A percentile compares a stretch with the other conserved stretches of the same genome.
These are phyloP conservation scores for Spathaspora sp. DNA, from an alignment of 1,139 yeast genomes.

Conservation along the genomic window DNA sequence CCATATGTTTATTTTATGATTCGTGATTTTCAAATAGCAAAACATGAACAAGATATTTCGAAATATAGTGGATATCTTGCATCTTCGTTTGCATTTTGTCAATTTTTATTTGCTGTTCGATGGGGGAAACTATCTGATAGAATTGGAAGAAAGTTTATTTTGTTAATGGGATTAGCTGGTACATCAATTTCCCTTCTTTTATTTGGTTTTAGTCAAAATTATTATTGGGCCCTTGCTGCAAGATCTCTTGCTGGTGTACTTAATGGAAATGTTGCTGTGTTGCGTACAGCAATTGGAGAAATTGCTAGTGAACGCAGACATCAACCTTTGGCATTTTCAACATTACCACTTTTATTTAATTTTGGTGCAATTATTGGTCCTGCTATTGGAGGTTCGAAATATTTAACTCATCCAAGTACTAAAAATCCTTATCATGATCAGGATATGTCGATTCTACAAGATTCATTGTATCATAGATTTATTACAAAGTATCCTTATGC, in stretches of 20 bases:
- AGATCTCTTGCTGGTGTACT: constrained; percentile 53
- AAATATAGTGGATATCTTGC: constrained; percentile 58
- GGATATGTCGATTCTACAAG: background rate
- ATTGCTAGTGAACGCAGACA: constrained; percentile 52
- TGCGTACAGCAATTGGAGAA: constrained; percentile 60
- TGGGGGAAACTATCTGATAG: constrained; percentile 59
- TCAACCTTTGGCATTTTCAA: constrained; percentile 59
- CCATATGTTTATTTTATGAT: constrained; percentile 67
- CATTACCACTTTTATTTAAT: constrained; percentile 59
- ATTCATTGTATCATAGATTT: constrained; percentile 21
- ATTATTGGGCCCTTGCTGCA: constrained; percentile 49
- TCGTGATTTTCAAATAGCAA: constrained; percentile 51
- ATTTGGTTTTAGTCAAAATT: constrained; percentile 52
- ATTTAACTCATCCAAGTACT: constrained; percentile 29
- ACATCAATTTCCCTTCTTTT: constrained; percentile 44
- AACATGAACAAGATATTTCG: constrained; percentile 52
- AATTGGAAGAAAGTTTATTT: constrained; percentile 54
- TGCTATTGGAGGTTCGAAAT: constrained; percentile 48
- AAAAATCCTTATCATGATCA: constrained; percentile 8
- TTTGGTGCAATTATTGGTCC: constrained; percentile 53
- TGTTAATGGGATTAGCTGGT: constrained; percentile 51
- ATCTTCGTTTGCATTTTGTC: constrained; percentile 54
- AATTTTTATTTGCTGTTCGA: constrained; percentile 52
- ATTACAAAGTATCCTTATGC: constrained; percentile 53
- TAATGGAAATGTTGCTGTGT: constrained; percentile 61